A percentile compares a stretch with the other conserved stretches of the same genome.
These are phyloP conservation scores for Ceratocystis huliohia DNA, from an alignment of 2,329 filamentous ascomycete genomes.

Conservation along the genomic window DNA sequence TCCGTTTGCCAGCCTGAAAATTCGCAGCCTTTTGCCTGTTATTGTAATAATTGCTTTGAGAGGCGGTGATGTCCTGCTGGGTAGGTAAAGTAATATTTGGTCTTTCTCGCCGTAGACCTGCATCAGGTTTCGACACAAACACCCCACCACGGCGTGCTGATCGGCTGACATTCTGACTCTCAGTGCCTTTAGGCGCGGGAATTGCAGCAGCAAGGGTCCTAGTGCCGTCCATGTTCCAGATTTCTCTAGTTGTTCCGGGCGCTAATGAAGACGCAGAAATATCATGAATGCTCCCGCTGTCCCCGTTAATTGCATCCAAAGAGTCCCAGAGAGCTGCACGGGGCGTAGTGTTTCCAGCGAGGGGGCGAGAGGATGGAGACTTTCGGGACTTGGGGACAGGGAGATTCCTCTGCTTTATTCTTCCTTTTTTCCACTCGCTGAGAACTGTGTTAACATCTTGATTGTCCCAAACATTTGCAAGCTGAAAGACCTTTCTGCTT, in stretches of 20 bases:
- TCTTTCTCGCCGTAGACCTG: slow-evolving; percentile 9
- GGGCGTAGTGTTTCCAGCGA: neutral
- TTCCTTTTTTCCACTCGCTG: slow-evolving; percentile 43
- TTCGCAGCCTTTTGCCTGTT: slow-evolving; percentile 23
- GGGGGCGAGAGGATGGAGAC: neutral
- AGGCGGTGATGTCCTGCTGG: neutral
- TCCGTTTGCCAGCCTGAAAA: slow-evolving; percentile 41
- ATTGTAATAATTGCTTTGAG: neutral
- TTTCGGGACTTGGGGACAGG: slow-evolving; percentile 3
- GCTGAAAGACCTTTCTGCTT: slow-evolving; percentile 42
- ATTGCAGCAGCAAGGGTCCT: slow-evolving; percentile 26
- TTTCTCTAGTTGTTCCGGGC: slow-evolving; percentile 2
- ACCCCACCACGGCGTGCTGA: neutral
- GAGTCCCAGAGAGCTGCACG: neutral
- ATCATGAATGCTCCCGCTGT: neutral
- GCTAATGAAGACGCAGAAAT: neutral
- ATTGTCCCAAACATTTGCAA: slow-evolving; percentile 50
- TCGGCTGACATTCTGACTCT: neutral
- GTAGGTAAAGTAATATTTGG: neutral
- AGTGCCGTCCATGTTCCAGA: slow-evolving; percentile 31
- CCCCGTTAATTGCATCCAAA: neutral
- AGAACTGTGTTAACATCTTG: slow-evolving; percentile 43
- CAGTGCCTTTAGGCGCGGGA: neutral
- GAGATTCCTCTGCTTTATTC: slow-evolving; percentile 28
- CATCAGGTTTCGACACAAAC: slow-evolving; percentile 13